Base-by-base conservation (phyloP, 2,329 filamentous ascomycete genomes). In the Phialophora tarda region DNA sequence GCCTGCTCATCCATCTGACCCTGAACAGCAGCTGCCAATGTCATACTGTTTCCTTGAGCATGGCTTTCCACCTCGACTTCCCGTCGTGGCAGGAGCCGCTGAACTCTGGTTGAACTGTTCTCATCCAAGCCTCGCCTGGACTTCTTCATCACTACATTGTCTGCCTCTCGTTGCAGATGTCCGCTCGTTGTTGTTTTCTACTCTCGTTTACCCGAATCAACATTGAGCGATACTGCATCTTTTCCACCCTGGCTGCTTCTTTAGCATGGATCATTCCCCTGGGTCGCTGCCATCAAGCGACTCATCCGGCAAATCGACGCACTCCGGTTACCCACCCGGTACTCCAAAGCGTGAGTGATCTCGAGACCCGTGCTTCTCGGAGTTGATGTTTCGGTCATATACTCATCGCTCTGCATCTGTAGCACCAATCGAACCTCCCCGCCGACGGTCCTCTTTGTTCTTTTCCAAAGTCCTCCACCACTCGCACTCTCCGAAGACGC, bases 381-480 rank as follows among this genome's bases (percentile, higher is more conserved):
- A 28, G 10, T 28, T 34, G 28, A 23, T 12, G 14, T 23, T 23
- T 53, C 10, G 23, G 14, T 26, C 3, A 26, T 14, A 53, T 53
- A 44, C 38, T 44, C 48, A 28, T 26, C 48, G 26, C 3, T 34
- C 32, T 28, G 47, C 24, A 28, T 23, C 21, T 65, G 30, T 61
- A 73, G 71, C 70, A 59, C 70, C 71, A 17, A 62, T 71, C 30
- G 68, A 69, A 24, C 70, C 70, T 55, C 71, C 71, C 28, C 62
- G 66, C 62, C 62, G 71, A 62, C 64, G 65, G 21, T 73, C 71
- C 21, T 72, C 71, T 8, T 57, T 72, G 28, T 68, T 67, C 58
- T 73, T 72, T 55, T 63, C 66, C 24, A 69, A 62, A 60, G 66
- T 69, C 30, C 24, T 68, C 26, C 68, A 66, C 23, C 63, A 62